Evolutionary conservation across 139 green algal species (phyloP).

Genomic region (Gonium pectorale): DNA sequence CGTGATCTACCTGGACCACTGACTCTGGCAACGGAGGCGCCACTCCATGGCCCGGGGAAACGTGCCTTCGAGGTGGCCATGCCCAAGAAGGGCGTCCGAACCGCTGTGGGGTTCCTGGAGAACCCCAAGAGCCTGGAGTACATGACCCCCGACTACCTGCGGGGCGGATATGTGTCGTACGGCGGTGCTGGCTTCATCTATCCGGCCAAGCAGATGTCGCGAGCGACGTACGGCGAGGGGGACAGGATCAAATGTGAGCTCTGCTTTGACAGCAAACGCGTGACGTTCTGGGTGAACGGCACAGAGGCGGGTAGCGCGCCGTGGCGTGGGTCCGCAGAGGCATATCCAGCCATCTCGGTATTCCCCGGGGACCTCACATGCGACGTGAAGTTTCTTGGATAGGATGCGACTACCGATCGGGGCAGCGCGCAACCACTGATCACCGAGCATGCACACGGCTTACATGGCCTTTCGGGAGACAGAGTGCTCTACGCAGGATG

Average conservation of each 20-base stretch:
- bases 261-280: slow-evolving; percentile 12
- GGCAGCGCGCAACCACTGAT: too few species aligned
- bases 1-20: neutral
- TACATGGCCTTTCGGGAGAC: too few species aligned
- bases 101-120: slow-evolving; percentile 41
- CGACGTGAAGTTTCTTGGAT: too few species aligned
- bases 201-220: slow-evolving; percentile 35
- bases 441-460: too few species aligned
- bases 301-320: slow-evolving; percentile 3
- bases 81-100: slow-evolving; percentile 42
- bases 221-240: slow-evolving; percentile 39
- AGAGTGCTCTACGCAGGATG: too few species aligned
- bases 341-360: slow-evolving; percentile 40
- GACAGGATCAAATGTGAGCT: slow-evolving; percentile 37
- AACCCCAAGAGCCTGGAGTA: neutral
- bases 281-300: slow-evolving; percentile 49
- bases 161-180: slow-evolving; percentile 23
- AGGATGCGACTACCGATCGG: too few species aligned
- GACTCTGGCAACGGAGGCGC: slow-evolving; percentile 5
- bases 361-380: slow-evolving; percentile 19
- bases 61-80: slow-evolving; percentile 40
- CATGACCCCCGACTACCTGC: slow-evolving; percentile 41
- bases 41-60: slow-evolving; percentile 22
- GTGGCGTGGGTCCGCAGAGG: neutral
- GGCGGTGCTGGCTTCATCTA: slow-evolving; percentile 52